A percentile compares a stretch with the other conserved stretches of the same genome.
Evolutionary conservation across 2,329 filamentous ascomycete genomes (phyloP).

Genomic region (Talaromyces sp.): DNA sequence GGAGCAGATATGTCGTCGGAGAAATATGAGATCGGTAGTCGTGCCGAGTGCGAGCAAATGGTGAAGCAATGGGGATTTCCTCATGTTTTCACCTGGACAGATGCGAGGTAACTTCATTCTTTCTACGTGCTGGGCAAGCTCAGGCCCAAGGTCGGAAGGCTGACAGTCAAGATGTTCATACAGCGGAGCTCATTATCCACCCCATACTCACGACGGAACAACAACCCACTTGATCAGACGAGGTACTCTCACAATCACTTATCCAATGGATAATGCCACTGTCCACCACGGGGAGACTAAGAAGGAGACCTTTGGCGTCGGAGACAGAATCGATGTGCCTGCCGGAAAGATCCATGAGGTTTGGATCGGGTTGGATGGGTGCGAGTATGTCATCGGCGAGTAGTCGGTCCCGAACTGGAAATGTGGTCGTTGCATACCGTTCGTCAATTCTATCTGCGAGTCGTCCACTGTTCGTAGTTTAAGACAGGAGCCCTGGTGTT

Average conservation of each 20-base stretch:
- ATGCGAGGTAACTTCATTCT: constrained; percentile 48
- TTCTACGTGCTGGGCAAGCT: background rate
- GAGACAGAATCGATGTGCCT: constrained; percentile 56
- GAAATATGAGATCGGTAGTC: constrained; percentile 33
- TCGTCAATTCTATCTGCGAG: background rate
- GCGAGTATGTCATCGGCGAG: constrained; percentile 60
- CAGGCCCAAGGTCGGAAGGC: background rate
- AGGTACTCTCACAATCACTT: constrained; percentile 56
- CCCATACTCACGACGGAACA: constrained; percentile 53
- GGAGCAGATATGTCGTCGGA: constrained; percentile 18
- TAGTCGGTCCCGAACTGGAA: constrained; percentile 22
- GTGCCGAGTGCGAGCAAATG: constrained; percentile 50
- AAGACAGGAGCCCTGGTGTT: background rate
- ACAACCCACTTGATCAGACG: constrained; percentile 59
- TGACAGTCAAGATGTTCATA: background rate
- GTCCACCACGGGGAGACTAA: constrained; percentile 28
- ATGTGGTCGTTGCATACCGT: background rate
- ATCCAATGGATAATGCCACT: constrained; percentile 48
- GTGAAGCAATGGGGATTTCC: constrained; percentile 58
- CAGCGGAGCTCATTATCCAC: constrained; percentile 59
- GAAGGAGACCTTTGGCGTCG: constrained; percentile 55
- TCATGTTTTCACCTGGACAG: constrained; percentile 60
- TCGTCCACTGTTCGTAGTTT: background rate
- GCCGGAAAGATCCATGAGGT: constrained; percentile 57
- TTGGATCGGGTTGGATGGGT: constrained; percentile 57